phyloP scores from a whole-genome alignment of 2,329 filamentous ascomycete species.

The Pseudomassariella vexata region DNA sequence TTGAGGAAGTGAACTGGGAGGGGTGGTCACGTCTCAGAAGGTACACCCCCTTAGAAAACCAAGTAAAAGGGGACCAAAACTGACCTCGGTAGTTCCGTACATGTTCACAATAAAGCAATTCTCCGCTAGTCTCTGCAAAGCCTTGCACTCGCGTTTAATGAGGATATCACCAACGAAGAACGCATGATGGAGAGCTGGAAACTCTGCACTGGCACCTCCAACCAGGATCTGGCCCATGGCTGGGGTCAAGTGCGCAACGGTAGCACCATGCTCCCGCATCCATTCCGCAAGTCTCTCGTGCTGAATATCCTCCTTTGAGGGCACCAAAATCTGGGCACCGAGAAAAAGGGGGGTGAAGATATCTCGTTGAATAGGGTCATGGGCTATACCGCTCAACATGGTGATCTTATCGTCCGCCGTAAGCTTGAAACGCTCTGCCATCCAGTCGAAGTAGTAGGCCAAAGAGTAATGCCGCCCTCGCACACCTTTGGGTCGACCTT shows the following conservation, averaged over 20 bases:
- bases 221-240: slow-evolving; percentile 95
- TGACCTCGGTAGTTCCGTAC: slow-evolving; percentile 90
- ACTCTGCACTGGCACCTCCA: slow-evolving; percentile 73
- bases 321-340: slow-evolving; percentile 72
- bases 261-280: slow-evolving; percentile 71
- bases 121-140: slow-evolving; percentile 68
- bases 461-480: slow-evolving; percentile 81
- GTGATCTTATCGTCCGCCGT: slow-evolving; percentile 71
- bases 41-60: no score
- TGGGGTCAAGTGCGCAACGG: slow-evolving; percentile 83
- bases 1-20: no score
- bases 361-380: slow-evolving; percentile 65
- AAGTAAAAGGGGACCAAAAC: no score
- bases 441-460: slow-evolving; percentile 87
- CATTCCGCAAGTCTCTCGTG: slow-evolving; percentile 85
- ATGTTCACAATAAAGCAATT: slow-evolving; percentile 77
- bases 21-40: no score
- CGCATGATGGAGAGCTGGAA: slow-evolving; percentile 69
- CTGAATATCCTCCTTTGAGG: slow-evolving; percentile 75
- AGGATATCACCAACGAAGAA: slow-evolving; percentile 93
- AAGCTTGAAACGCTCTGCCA: slow-evolving; percentile 76
- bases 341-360: slow-evolving; percentile 90
- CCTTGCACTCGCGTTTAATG: slow-evolving; percentile 74
- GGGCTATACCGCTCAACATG: slow-evolving; percentile 78
- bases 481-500: slow-evolving; percentile 82